phyloP scores from a whole-genome alignment of 2,329 filamentous ascomycete species.

The Neonectria faginata region DNA sequence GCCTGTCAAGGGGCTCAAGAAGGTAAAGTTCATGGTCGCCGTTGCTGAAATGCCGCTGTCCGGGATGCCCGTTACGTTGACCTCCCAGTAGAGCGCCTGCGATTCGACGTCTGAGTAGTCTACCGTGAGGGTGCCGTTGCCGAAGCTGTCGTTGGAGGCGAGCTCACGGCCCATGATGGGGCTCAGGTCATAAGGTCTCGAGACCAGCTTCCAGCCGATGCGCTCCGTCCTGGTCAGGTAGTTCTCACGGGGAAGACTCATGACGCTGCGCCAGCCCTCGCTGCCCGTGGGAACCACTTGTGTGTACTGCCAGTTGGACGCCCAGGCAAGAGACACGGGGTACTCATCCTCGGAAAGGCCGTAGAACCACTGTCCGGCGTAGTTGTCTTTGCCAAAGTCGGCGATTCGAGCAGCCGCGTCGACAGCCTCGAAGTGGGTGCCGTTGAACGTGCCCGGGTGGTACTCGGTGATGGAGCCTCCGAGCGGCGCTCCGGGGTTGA shows the following conservation, averaged over 20 bases:
- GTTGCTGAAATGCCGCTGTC: constrained; percentile 28
- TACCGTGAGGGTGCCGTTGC: constrained; percentile 60
- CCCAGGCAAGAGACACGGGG: constrained; percentile 52
- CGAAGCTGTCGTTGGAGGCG: constrained; percentile 56
- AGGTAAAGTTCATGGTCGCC: constrained; percentile 47
- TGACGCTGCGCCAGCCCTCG: constrained; percentile 50
- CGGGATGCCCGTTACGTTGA: constrained; percentile 59
- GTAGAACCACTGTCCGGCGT: constrained; percentile 52
- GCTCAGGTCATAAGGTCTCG: constrained; percentile 60
- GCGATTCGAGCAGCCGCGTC: constrained; percentile 46
- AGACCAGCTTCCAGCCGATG: constrained; percentile 64
- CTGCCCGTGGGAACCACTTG: constrained; percentile 46
- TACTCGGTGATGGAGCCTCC: constrained; percentile 68
- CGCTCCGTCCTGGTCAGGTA: constrained; percentile 64
- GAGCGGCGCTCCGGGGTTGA: constrained; percentile 68
- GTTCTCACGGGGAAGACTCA: constrained; percentile 58
- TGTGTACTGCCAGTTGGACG: constrained; percentile 52
- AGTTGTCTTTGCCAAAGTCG: constrained; percentile 54
- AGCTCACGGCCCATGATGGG: constrained; percentile 60
- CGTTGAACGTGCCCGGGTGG: constrained; percentile 71
- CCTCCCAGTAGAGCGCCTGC: constrained; percentile 66
- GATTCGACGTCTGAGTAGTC: constrained; percentile 58
- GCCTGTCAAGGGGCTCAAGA: constrained; percentile 40
- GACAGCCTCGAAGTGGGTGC: constrained; percentile 66
- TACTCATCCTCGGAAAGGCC: constrained; percentile 38